Conservation (phyloP, 2,329 filamentous ascomycete genomes). For the Aschersonia sp. region DNA sequence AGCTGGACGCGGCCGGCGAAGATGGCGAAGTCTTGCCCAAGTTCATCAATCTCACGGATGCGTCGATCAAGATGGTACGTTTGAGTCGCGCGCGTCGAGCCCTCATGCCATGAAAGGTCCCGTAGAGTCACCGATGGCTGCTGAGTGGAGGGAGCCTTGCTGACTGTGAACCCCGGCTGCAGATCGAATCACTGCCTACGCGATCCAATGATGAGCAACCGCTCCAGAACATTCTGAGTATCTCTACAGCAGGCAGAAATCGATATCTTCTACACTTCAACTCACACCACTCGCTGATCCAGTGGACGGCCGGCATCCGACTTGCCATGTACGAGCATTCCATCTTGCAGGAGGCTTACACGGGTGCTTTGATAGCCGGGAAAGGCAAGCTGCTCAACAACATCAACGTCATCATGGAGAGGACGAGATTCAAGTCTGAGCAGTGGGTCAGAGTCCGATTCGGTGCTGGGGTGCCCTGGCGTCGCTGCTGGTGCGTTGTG, state of each 20-base stretch:
- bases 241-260: conserved; percentile 91
- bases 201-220: conserved; percentile 62
- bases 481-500: conserved; percentile 92
- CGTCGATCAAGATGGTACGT: conserved; percentile 90
- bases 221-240: conserved; percentile 85
- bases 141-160: neutral
- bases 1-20: conserved; percentile 75
- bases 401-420: conserved; percentile 79
- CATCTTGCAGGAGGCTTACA: conserved; percentile 90
- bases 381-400: conserved; percentile 85
- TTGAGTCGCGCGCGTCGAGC: neutral
- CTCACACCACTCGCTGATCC: conserved; percentile 78
- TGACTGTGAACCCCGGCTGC: neutral
- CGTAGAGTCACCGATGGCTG: neutral
- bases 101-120: neutral
- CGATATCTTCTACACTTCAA: conserved; percentile 94
- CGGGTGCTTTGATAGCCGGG: conserved; percentile 84
- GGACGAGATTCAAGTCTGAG: conserved; percentile 61
- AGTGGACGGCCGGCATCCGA: conserved; percentile 92
- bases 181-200: conserved; percentile 85
- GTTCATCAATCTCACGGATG: conserved; percentile 95
- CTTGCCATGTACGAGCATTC: conserved; percentile 91
- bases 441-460: conserved; percentile 95
- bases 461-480: conserved; percentile 90
- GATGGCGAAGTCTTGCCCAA: conserved; percentile 76